Conservation (phyloP, 768 basidiomycete species). For the Pholiota conissans region DNA sequence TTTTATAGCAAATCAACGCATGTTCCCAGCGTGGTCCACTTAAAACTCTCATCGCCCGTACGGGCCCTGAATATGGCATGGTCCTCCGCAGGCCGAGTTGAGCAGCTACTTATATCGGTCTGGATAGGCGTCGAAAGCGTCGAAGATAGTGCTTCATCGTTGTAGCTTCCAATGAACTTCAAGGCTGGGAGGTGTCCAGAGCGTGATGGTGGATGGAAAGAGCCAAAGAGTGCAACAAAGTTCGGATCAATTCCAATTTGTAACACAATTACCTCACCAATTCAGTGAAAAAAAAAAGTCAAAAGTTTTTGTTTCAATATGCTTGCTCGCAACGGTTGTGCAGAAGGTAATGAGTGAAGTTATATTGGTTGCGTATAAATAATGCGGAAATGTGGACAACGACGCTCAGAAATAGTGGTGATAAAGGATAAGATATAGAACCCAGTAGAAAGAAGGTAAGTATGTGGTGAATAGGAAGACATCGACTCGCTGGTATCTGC, state of each 20-base stretch:
- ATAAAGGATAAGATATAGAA: background rate
- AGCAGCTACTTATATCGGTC: background rate
- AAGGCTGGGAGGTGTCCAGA: background rate
- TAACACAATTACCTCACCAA: too few relatives aligned
- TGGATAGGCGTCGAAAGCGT: background rate
- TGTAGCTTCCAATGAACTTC: background rate
- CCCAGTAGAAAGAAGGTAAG: background rate
- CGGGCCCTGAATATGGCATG: background rate
- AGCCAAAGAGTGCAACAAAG: background rate
- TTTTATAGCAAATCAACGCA: constrained; percentile 4
- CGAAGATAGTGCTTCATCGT: background rate
- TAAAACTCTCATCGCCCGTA: constrained; percentile 7
- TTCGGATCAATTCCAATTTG: too few relatives aligned
- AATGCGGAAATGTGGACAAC: background rate
- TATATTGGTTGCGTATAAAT: background rate
- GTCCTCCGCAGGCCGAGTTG: background rate
- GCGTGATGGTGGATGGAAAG: background rate
- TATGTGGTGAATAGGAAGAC: background rate
- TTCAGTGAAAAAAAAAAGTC: too few relatives aligned
- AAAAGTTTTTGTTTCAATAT: too few relatives aligned
- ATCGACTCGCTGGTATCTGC: background rate
- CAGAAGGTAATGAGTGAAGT: background rate
- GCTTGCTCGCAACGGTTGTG: too few relatives aligned
- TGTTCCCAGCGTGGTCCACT: constrained; percentile 9
- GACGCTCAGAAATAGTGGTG: background rate